Evolutionary conservation across 352 stramenopile genomes (phyloP).

Genomic region (Phytophthora pistaciae): DNA sequence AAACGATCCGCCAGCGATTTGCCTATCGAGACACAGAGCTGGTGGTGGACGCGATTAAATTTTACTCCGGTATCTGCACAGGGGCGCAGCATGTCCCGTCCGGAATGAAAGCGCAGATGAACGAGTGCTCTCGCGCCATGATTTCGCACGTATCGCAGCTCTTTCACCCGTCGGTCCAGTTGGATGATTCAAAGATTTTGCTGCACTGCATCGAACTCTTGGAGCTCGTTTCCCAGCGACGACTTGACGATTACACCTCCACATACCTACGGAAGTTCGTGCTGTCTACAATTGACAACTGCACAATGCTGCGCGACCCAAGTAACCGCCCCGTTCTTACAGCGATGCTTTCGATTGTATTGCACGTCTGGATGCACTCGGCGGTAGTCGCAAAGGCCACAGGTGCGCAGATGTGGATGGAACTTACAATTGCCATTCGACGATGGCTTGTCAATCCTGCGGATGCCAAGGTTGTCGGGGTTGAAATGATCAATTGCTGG

Average conservation of each 20-base stretch:
- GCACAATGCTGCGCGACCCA: slow-evolving; percentile 72
- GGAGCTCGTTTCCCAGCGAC: slow-evolving; percentile 86
- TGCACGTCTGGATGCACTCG: slow-evolving; percentile 91
- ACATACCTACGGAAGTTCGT: slow-evolving; percentile 91
- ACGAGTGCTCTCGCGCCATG: slow-evolving; percentile 85
- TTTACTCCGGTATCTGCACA: slow-evolving; percentile 86
- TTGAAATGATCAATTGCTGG: slow-evolving; percentile 86
- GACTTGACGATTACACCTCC: slow-evolving; percentile 85
- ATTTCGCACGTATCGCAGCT: slow-evolving; percentile 90
- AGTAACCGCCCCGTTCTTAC: slow-evolving; percentile 66
- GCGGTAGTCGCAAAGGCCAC: slow-evolving; percentile 62
- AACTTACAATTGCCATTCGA: slow-evolving; percentile 81
- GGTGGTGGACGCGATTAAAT: slow-evolving; percentile 88
- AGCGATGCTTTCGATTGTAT: slow-evolving; percentile 83
- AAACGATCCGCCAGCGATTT: slow-evolving; percentile 88
- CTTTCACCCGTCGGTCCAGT: slow-evolving; percentile 86
- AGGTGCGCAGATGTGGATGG: slow-evolving; percentile 80
- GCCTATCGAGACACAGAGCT: slow-evolving; percentile 87
- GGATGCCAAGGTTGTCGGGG: slow-evolving; percentile 64
- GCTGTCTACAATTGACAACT: slow-evolving; percentile 87
- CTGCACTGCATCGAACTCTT: slow-evolving; percentile 88
- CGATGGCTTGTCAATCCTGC: slow-evolving; percentile 79
- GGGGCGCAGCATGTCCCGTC: slow-evolving; percentile 77
- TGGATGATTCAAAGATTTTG: slow-evolving; percentile 87
- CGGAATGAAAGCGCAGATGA: slow-evolving; percentile 85